Evolutionary conservation across 495 filamentous ascomycete species (phyloP), one percentile per base, ranked within the genome.

Genomic region (Lophiotrema nucula): DNA sequence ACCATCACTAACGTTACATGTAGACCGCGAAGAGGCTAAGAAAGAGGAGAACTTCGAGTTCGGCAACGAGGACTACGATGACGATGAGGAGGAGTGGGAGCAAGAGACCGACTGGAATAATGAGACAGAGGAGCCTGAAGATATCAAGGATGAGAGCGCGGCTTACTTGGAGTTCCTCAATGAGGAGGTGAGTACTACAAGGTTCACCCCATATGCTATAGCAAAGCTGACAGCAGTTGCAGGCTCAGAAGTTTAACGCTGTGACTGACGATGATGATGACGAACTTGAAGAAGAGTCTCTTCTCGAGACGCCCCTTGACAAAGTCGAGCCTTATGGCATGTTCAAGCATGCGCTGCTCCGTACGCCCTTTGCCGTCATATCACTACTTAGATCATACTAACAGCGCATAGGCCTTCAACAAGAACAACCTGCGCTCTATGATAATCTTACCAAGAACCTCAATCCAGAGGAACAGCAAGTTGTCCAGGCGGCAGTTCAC

Each of bases 151-250:
- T 66, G 93, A 98, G 73, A 90, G 89, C 67, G 85, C 88, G 18
- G 90, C 93, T 1, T 98, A 98, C 69, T 81, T 98, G 28, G 92
- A 97, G 48, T 98, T 98, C 76, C 73, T 98, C 44, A 92, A 91
- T 64, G 86, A 92, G 67, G 92, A 96, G 77, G 87, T 86, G 66
- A 74, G 73, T 58, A 24, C 55, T 53, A 33, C 53, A n/a, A n/a
- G n/a, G n/a, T n/a, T n/a, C n/a, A n/a, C n/a, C n/a, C n/a, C n/a
- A n/a, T n/a, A n/a, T n/a, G n/a, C n/a, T n/a, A n/a, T n/a, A n/a
- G n/a, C n/a, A n/a, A n/a, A n/a, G n/a, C 16, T 62, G 21, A 55
- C 5, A n/a, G 13, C 3, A 15, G 4, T 1, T 59, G 6, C 68
- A 90, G 84, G 90, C 91, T 5, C 83, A 88, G 65, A 95, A 95